Base-by-base conservation (phyloP, 202 grass and related monocot genomes). In the Miscanthus sacchariflorus region DNA sequence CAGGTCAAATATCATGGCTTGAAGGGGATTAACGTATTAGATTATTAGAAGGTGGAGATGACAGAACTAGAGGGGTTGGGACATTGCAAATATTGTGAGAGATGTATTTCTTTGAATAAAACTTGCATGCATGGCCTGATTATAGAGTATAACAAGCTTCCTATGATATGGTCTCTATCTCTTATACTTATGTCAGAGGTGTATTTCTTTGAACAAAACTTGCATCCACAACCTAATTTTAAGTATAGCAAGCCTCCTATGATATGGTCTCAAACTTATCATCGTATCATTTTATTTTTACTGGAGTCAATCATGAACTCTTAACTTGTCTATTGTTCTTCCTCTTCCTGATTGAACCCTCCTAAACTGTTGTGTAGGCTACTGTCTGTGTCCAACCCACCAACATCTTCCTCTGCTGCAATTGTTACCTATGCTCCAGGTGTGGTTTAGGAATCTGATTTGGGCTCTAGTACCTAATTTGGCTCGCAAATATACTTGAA, bases 1-100 rank as follows among this genome's bases (percentile, higher is more conserved):
- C 9, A 36, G 11, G 28, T 38, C 2, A 78, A 61, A 61, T 6
- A 78, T 4, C 19, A 78, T 59, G 50, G 11, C 18, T 8, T 43
- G 56, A 79, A 43, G 12, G 77, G 36, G 35, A 64, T 79, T 64
- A 64, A 39, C 6, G 35, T 30, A 30, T 30, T 30, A 30, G 28
- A 30, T 30, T 79, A 63, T 79, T 63, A 79, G 35, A 25, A 25
- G 56, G n/a, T 79, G 12, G 54, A 65, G 18, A 59, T 78, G 50
- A 59, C 11, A 21, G n/a, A 64, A 43, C 12, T 63, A 65, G 21
- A 43, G 56, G 77, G 12, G 12, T 63, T 65, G 58, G 56, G 21
- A 42, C 33, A 25, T 40, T 30, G 5, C 35, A 63, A 78, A 78
- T 19, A 78, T 33, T 61, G 25, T 52, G 52, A 61, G 6, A 14